A percentile compares a stretch with the other conserved stretches of the same genome.
These are phyloP conservation scores for Starmerella tilneyi DNA, from an alignment of 805 yeast species.

Conservation along the genomic window DNA sequence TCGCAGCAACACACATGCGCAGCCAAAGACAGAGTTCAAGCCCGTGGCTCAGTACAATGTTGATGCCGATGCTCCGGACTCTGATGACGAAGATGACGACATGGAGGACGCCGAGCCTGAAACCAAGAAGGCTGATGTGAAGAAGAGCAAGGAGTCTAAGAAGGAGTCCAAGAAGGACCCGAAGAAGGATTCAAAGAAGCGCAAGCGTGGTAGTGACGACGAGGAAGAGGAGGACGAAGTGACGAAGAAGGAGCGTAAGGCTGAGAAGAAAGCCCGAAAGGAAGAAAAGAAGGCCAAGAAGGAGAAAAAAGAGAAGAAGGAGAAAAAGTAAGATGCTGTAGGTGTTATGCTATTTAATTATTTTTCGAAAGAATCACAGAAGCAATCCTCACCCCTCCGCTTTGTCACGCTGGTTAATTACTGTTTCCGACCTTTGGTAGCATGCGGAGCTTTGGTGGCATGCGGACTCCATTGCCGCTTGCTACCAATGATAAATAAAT, in stretches of 20 bases:
- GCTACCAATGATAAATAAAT: too few species aligned
- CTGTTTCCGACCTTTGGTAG: too few species aligned
- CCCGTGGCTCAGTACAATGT: constrained; percentile 85
- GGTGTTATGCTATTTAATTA: constrained; percentile 5
- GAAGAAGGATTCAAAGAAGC: constrained; percentile 14
- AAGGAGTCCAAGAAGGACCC: constrained; percentile 15
- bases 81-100: constrained; percentile 38
- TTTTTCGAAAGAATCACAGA: not conserved
- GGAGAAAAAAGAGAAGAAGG: constrained; percentile 22
- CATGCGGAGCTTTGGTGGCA: too few species aligned
- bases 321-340: constrained; percentile 8
- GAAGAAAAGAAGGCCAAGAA: constrained; percentile 22
- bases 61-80: constrained; percentile 72
- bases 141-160: constrained; percentile 20
- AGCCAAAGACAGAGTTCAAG: constrained; percentile 74
- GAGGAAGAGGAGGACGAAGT: constrained; percentile 17
- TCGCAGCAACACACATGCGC: constrained; percentile 60
- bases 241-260: constrained; percentile 22
- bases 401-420: not conserved
- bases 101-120: constrained; percentile 23
- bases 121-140: constrained; percentile 21
- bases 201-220: constrained; percentile 5
- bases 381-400: not conserved
- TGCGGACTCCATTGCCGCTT: too few species aligned
- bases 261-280: constrained; percentile 19